A percentile compares a stretch with the other conserved stretches of the same genome.
Conservation (phyloP, 495 filamentous ascomycete species). For the Penicillium chermesinum region DNA sequence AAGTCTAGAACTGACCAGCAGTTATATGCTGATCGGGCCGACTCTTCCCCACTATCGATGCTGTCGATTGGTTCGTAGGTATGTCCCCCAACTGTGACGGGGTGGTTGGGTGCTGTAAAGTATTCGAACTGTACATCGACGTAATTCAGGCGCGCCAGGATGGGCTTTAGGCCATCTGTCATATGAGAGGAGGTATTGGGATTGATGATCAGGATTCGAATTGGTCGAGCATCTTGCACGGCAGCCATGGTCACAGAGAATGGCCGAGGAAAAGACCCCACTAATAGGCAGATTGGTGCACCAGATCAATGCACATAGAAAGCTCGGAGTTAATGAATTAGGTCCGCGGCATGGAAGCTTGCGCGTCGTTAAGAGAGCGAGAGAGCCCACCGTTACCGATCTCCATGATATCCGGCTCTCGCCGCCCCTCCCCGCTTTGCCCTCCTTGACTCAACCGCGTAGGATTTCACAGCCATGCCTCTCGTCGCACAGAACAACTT, state of each 20-base stretch:
- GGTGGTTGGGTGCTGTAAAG: slow-evolving; percentile 49
- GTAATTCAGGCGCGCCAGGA: slow-evolving; percentile 50
- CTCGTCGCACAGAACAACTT: slow-evolving; percentile 48
- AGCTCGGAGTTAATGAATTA: not conserved
- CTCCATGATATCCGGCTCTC: slow-evolving; percentile 14
- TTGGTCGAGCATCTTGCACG: slow-evolving; percentile 9
- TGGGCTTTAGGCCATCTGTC: slow-evolving; percentile 67
- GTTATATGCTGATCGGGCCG: slow-evolving; percentile 49
- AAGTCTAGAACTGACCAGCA: slow-evolving; percentile 53
- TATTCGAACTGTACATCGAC: slow-evolving; percentile 47
- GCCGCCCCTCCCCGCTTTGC: slow-evolving; percentile 12
- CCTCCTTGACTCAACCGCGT: not conserved
- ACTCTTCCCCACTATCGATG: slow-evolving; percentile 48
- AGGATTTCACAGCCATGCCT: slow-evolving; percentile 39
- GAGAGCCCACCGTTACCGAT: slow-evolving; percentile 14
- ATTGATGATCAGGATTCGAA: slow-evolving; percentile 75
- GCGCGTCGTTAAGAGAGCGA: too few species aligned
- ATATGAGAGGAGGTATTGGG: slow-evolving; percentile 82
- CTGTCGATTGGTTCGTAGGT: slow-evolving; percentile 31
- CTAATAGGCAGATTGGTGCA: too few species aligned
- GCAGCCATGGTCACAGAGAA: slow-evolving; percentile 14
- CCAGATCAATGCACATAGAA: too few species aligned
- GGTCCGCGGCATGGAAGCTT: slow-evolving; percentile 3
- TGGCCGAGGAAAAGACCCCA: not conserved
- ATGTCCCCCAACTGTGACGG: slow-evolving; percentile 25